Percentiles rank a stretch among this genome's conserved stretches.
These are phyloP conservation scores for Pleurotus djamor DNA, from an alignment of 768 basidiomycete genomes.

Conservation along the genomic window DNA sequence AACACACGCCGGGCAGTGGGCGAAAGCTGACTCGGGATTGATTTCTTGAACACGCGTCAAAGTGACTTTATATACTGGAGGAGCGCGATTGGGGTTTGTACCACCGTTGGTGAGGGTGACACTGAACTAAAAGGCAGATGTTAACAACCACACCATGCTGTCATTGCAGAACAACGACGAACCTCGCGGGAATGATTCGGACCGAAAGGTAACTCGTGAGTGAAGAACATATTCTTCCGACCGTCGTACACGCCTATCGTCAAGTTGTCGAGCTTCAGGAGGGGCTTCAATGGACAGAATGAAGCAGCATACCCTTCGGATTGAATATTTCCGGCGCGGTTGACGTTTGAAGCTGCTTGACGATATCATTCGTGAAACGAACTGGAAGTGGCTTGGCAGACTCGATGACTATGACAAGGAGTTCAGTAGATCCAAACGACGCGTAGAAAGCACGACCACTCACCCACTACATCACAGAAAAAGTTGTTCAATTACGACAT, in stretches of 20 bases:
- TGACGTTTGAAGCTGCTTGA: conserved; percentile 36
- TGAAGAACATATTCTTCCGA: conserved; percentile 55
- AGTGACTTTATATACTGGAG: conserved; percentile 50
- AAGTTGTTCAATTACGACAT: not conserved
- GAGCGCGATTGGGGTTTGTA: conserved; percentile 28
- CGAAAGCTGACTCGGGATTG: conserved; percentile 35
- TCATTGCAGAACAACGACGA: not conserved
- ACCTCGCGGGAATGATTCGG: conserved; percentile 31
- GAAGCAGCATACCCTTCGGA: conserved; percentile 20
- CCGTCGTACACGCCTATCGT: conserved; percentile 51
- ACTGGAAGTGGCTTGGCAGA: conserved; percentile 49
- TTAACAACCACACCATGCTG: not conserved
- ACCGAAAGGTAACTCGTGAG: conserved; percentile 33
- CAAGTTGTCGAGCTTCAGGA: not conserved
- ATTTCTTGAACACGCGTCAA: conserved; percentile 57
- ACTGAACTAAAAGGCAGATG: conserved; percentile 15
- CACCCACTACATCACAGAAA: conserved; percentile 5
- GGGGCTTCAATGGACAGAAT: not conserved
- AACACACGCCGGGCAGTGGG: not conserved
- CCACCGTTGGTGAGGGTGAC: conserved; percentile 41
- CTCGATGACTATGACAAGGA: conserved; percentile 31
- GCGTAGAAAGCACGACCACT: not conserved
- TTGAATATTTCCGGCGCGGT: conserved; percentile 34
- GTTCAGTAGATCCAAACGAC: not conserved
- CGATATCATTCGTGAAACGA: conserved; percentile 34